Evolutionary conservation across 176 grass and related monocot species (phyloP), one percentile per base, ranked within the genome.

Genomic region (Typha latifolia): DNA sequence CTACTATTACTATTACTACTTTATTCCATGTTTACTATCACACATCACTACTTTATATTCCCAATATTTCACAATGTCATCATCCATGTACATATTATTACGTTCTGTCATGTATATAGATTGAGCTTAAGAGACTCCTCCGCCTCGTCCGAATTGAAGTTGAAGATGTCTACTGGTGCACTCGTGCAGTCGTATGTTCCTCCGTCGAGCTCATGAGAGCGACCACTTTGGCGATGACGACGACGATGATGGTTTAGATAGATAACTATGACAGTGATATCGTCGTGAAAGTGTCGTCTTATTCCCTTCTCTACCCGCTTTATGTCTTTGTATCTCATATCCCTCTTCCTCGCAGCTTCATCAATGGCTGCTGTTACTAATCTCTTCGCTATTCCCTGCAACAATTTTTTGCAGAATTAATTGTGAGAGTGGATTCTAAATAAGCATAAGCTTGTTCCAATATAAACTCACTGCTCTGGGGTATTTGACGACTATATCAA

Each of bases 311-410:
- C 80, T 13, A 87, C 73, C 74, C 64, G 78, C 64, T 76, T 87
- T 13, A 87, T 80, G 49, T 80, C 85, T 8, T 68, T 51, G 13
- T 83, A 87, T 66, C 47, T 76, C 85, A 83, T 70, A 61, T 87
- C 80, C 61, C 85, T 83, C 73, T 87, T 87, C 64, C 72, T 74
- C 2, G 85, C 85, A 80, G 85, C 80, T 68, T 77, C 80, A 65
- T 77, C 83, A 22, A 87, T 49, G 61, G 85, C 85, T 20, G 80
- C 52, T 73, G 64, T 72, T 27, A 87, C 73, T 26, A 87, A 66
- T 78, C 80, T 79, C 72, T 49, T 87, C 77, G 85, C 85, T 69
- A 87, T 73, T 27, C 85, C 85, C 85, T 87, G 26, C 12, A 70
- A 43, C 12, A 70, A 43, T 43, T 43, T 43, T 43, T 10, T 43